These are phyloP conservation scores for Backusella liffmaniae DNA, from an alignment of 192 early-diverging fungal species.

Conservation along the genomic window DNA sequence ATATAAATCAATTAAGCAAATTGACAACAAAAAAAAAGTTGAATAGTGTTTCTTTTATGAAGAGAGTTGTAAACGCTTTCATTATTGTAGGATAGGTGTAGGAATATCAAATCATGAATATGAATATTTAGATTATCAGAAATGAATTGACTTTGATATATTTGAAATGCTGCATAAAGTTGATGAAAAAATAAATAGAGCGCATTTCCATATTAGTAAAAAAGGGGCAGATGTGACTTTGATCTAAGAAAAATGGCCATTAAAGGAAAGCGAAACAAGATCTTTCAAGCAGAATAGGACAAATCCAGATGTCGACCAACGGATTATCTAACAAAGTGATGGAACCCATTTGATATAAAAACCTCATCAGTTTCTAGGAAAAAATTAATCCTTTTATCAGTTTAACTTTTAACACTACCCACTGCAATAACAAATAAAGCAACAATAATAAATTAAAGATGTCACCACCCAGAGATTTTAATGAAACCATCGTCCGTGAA, in stretches of 20 bases:
- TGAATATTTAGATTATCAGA: neutral
- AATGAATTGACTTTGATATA: neutral
- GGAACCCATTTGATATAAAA: neutral
- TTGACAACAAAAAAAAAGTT: neutral
- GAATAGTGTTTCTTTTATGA: neutral
- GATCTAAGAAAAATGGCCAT: neutral
- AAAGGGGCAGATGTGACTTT: conserved; percentile 18
- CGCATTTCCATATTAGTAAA: neutral
- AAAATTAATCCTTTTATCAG: neutral
- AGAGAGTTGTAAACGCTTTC: neutral
- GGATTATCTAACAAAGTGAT: conserved; percentile 5
- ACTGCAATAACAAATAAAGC: neutral
- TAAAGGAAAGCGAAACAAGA: conserved; percentile 17
- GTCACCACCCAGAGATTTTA: conserved; percentile 22
- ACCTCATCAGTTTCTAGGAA: neutral
- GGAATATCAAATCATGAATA: neutral
- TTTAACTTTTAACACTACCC: neutral
- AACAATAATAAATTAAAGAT: conserved; percentile 1
- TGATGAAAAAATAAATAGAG: neutral
- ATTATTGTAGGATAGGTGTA: neutral
- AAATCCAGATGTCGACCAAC: neutral
- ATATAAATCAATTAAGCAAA: neutral
- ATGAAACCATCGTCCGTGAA: conserved; percentile 14
- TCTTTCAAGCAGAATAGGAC: neutral
- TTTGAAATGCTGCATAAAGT: neutral